Percentiles rank a stretch among this genome's conserved stretches.
Conservation (phyloP, 768 basidiomycete genomes). For the Naganishia onofrii region DNA sequence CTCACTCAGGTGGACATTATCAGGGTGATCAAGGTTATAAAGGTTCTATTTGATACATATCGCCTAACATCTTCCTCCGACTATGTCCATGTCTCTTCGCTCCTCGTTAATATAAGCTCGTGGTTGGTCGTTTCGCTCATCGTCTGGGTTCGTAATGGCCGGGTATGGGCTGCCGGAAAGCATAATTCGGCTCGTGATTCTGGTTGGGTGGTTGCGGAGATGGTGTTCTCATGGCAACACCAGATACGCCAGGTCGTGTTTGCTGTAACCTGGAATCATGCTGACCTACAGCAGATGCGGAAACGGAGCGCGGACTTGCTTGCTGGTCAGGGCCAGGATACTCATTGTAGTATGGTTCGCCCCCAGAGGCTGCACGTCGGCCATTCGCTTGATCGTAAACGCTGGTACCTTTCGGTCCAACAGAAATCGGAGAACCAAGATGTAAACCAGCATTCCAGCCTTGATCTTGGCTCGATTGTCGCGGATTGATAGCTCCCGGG, state of each 20-base stretch:
- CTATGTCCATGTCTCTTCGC: background rate
- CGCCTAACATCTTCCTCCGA: background rate
- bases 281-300: background rate
- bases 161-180: slow-evolving; percentile 13
- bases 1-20: background rate
- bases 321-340: background rate
- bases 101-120: slow-evolving; percentile 6
- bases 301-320: slow-evolving; percentile 3
- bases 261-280: background rate
- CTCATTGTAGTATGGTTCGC: slow-evolving; percentile 17
- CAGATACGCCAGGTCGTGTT: background rate
- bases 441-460: background rate
- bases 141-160: slow-evolving; percentile 21
- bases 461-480: slow-evolving; percentile 19
- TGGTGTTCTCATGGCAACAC: background rate
- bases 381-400: background rate
- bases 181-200: slow-evolving; percentile 11
- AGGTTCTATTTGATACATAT: background rate
- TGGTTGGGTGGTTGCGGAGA: slow-evolving; percentile 10
- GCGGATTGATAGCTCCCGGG: slow-evolving; percentile 35
- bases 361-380: slow-evolving; percentile 5
- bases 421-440: background rate
- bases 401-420: background rate
- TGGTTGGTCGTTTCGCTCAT: background rate
- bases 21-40: slow-evolving; percentile 2